Percentiles rank a stretch among this genome's conserved stretches.
These are phyloP conservation scores for Epichloe festucae DNA, from an alignment of 2,329 filamentous ascomycete species.

Conservation along the genomic window DNA sequence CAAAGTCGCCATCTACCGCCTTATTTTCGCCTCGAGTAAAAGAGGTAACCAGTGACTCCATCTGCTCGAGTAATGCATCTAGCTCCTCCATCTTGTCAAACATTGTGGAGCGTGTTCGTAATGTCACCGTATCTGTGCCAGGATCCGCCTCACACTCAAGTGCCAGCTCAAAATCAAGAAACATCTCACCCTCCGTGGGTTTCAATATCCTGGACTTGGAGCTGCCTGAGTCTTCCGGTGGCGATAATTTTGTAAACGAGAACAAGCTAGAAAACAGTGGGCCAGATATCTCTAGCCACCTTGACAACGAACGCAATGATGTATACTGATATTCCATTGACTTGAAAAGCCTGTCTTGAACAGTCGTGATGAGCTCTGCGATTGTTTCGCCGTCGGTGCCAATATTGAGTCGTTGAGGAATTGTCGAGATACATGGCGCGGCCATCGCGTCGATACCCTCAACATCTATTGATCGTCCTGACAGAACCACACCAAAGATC, in stretches of 20 bases:
- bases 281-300: not conserved
- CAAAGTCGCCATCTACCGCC: not conserved
- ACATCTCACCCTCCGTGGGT: not conserved
- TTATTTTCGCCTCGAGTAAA: not conserved
- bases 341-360: not conserved
- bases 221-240: not conserved
- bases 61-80: not conserved
- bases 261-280: not conserved
- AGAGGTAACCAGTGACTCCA: not conserved
- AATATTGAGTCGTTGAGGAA: slow-evolving; percentile 20
- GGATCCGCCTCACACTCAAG: not conserved
- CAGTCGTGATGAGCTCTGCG: not conserved
- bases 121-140: not conserved
- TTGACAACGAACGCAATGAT: not conserved
- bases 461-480: slow-evolving; percentile 8
- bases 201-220: not conserved
- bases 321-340: not conserved
- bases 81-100: not conserved
- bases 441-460: slow-evolving; percentile 18
- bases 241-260: not conserved
- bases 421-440: slow-evolving; percentile 23
- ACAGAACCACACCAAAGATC: slow-evolving; percentile 5
- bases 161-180: not conserved
- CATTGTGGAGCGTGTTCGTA: not conserved
- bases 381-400: not conserved